phyloP scores from a whole-genome alignment of 352 stramenopile genomes.

The Thalassiosira pacifica region DNA sequence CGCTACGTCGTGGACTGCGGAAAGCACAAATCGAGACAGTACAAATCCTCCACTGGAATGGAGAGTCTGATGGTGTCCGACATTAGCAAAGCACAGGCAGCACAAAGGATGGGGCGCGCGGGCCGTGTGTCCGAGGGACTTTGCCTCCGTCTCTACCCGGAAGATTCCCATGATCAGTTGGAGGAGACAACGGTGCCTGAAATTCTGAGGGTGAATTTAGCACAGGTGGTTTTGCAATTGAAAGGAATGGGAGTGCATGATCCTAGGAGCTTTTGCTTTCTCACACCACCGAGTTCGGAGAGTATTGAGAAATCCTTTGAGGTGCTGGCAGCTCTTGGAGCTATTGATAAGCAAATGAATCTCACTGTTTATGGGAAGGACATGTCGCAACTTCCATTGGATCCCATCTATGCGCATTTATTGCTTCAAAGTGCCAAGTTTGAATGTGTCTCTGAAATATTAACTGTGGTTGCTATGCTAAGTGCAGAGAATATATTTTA shows the following conservation, averaged over 20 bases:
- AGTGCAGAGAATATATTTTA: conserved; percentile 85
- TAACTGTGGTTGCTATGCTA: conserved; percentile 82
- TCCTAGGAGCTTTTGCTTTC: conserved; percentile 82
- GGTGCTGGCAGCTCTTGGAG: conserved; percentile 70
- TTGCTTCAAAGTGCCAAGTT: conserved; percentile 77
- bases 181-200: conserved; percentile 70
- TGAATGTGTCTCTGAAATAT: conserved; percentile 77
- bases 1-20: conserved; percentile 99
- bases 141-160: conserved; percentile 92
- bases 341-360: conserved; percentile 71
- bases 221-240: conserved; percentile 77
- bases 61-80: conserved; percentile 77
- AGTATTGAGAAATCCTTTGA: conserved; percentile 76
- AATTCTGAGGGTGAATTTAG: conserved; percentile 82
- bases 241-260: conserved; percentile 84
- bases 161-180: conserved; percentile 72
- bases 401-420: conserved; percentile 82
- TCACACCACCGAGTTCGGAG: conserved; percentile 68
- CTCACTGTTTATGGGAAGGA: conserved; percentile 80
- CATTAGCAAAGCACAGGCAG: conserved; percentile 80
- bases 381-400: conserved; percentile 80
- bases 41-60: conserved; percentile 81
- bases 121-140: conserved; percentile 93
- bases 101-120: conserved; percentile 93
- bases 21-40: conserved; percentile 94